phyloP scores from a whole-genome alignment of 345 rosid genomes.

The Syzygium aqueum region DNA sequence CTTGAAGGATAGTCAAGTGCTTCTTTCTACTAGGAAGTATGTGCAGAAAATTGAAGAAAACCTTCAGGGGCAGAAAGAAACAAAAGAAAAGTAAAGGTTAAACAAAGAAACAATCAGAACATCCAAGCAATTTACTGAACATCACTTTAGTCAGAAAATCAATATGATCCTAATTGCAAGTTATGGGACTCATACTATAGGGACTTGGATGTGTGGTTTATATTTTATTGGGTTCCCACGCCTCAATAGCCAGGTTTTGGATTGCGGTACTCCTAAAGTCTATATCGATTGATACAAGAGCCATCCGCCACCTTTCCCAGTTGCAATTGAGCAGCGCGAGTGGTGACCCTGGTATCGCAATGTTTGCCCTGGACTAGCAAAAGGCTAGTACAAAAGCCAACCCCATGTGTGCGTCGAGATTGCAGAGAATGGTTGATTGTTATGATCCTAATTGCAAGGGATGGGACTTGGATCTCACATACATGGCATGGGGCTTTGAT shows the following conservation, averaged over 20 bases:
- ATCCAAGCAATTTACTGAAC: neutral
- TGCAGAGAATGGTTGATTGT: neutral
- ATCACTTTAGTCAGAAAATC: neutral
- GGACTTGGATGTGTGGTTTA: neutral
- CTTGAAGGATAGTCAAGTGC: too few species aligned
- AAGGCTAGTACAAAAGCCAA: neutral
- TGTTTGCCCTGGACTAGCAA: neutral
- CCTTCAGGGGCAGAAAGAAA: too few species aligned
- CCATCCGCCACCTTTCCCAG: neutral
- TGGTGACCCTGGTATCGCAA: neutral
- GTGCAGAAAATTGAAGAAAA: too few species aligned
- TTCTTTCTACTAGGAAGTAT: too few species aligned
- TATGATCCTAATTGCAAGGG: neutral
- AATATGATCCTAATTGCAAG: neutral
- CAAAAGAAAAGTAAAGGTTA: too few species aligned
- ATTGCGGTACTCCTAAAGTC: neutral
- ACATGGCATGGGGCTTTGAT: neutral
- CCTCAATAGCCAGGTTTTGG: neutral
- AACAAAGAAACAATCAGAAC: too few species aligned
- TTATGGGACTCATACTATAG: neutral
- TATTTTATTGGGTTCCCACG: neutral
- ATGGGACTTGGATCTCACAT: neutral
- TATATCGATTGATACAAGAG: neutral
- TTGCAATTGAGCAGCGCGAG: neutral
- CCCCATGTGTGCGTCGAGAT: rapidly evolving